Conservation (phyloP, 164 flowering plant genomes). For the Amborella trichopoda region DNA sequence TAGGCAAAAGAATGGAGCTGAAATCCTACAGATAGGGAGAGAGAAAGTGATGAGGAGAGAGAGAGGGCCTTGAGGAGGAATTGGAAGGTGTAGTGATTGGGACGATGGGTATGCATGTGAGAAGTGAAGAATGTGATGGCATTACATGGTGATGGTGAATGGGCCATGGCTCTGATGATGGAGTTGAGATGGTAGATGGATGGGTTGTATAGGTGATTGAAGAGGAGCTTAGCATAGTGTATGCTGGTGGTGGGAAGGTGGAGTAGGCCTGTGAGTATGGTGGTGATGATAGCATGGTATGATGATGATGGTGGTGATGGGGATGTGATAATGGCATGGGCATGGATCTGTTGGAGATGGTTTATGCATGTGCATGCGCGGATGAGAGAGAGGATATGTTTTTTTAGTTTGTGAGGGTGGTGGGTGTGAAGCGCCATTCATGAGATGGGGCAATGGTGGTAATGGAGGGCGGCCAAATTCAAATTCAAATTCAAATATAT, state of each 20-base stretch:
- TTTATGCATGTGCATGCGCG: too few relatives aligned
- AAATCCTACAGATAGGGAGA: background rate
- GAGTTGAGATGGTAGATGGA: slow-evolving; percentile 14
- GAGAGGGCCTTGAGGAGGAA: slow-evolving; percentile 15
- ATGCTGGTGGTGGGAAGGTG: too few relatives aligned
- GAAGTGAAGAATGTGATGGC: slow-evolving; percentile 13
- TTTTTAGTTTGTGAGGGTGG: too few relatives aligned
- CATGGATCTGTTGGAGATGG: slow-evolving; percentile 17
- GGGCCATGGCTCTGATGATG: slow-evolving; percentile 13
- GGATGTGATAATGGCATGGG: slow-evolving; percentile 4
- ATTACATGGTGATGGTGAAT: slow-evolving; percentile 8
- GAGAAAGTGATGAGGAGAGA: slow-evolving; percentile 4
- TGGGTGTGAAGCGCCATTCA: too few relatives aligned
- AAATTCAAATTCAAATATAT: too few relatives aligned
- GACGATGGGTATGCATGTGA: slow-evolving; percentile 8
- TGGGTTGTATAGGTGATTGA: slow-evolving; percentile 1
- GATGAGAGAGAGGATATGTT: too few relatives aligned
- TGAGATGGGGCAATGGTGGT: too few relatives aligned
- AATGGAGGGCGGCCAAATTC: too few relatives aligned
- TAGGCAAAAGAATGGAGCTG: slow-evolving; percentile 12
- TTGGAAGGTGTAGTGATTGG: slow-evolving; percentile 12
- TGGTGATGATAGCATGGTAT: too few relatives aligned
- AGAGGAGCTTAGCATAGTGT: too few relatives aligned
- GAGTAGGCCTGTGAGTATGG: too few relatives aligned
- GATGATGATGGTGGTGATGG: background rate